phyloP scores from a whole-genome alignment of 148 eudicot genomes.

The Nyssa sinensis region DNA sequence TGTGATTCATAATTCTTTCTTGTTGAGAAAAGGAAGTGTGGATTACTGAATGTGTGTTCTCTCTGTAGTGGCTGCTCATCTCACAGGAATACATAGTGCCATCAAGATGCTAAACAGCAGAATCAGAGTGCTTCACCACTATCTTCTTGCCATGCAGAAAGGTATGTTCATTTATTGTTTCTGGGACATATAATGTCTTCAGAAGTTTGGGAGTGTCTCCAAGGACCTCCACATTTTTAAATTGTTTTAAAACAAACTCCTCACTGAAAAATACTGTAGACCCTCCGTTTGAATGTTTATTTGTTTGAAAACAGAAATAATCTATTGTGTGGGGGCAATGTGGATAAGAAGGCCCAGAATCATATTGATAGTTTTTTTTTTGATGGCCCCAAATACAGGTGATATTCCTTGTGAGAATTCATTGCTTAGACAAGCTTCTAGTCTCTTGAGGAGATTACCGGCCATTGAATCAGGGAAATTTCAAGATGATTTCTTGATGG shows the following conservation, averaged over 20 bases:
- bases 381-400: conserved; percentile 51
- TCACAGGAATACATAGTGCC: conserved; percentile 95
- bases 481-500: conserved; percentile 94
- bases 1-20: background rate
- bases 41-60: background rate
- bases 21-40: background rate
- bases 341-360: background rate
- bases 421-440: conserved; percentile 89
- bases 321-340: background rate
- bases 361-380: background rate
- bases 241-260: background rate
- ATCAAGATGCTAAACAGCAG: conserved; percentile 95
- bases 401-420: conserved; percentile 41
- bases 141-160: conserved; percentile 88
- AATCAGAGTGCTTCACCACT: conserved; percentile 85
- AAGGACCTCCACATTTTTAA: background rate
- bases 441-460: conserved; percentile 94
- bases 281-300: background rate
- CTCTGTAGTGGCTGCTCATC: conserved; percentile 89
- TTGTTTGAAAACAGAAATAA: conserved; percentile 5
- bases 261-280: background rate
- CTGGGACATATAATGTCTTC: background rate
- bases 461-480: conserved; percentile 83
- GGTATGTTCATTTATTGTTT: conserved; percentile 32
- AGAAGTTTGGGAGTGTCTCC: background rate